Evolutionary conservation across 2,329 filamentous ascomycete genomes (phyloP), one percentile per base, ranked within the genome.

Genomic region (Claviceps pusilla): DNA sequence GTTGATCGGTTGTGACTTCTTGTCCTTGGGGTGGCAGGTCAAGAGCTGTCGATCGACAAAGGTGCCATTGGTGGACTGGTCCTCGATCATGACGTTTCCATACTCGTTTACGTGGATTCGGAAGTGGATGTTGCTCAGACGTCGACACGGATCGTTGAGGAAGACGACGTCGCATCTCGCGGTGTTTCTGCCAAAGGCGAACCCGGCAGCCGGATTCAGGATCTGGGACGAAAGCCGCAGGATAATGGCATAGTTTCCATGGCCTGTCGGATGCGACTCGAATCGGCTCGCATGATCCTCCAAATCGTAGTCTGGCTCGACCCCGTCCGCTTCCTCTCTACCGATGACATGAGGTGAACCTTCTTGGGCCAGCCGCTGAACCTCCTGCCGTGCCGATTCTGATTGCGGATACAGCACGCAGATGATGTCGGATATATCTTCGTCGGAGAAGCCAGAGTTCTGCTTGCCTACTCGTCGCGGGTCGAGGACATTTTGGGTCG

Each of bases 1-100:
- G 58, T 62, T 61, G 12, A 60, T 60, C 16, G 65, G 73, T 41
- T 47, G 53, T 55, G 48, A 11, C 19, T 54, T 67, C 59, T 61
- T 61, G 33, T 62, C 63, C 57, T 70, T 71, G 31, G 66, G 60
- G 50, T 71, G 69, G 28, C 65, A 62, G 50, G 69, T 73, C 60
- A 98, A 75, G 41, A 88, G 72, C 19, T 75, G 73, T 29, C 80
- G 76, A 68, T 97, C 90, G 55, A 97, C 88, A 56, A 88, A 75
- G 4, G 93, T 97, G 33, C 93, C 93, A 63, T 97, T 98, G n/a
- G 89, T 96, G 0, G 93, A 97, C 65, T 83, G 79, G 65, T 98
- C 93, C 67, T 95, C 84, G 12, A 97, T 73, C 89, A 98, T 95
- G 59, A 96, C 77, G 55, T 87, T 83, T 33, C 86, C 88, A 58